phyloP scores from a whole-genome alignment of 768 basidiomycete genomes.

The Erythrobasidium yunnanense region DNA sequence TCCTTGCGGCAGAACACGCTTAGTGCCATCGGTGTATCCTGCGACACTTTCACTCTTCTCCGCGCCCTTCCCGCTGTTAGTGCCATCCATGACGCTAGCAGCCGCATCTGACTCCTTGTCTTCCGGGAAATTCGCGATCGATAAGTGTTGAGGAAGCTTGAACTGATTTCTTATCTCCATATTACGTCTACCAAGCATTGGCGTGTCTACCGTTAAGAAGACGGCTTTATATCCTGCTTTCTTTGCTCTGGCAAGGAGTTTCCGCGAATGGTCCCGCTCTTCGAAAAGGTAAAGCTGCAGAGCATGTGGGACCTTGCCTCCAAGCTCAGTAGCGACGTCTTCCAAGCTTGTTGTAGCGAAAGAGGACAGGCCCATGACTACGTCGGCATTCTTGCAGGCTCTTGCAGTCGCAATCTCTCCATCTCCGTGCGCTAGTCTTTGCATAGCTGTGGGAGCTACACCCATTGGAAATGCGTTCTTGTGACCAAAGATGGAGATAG shows the following conservation, averaged over 20 bases:
- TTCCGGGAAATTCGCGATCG: slow-evolving; percentile 1
- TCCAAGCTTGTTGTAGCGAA: slow-evolving; percentile 20
- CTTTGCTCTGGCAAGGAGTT: slow-evolving; percentile 18
- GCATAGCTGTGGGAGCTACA: slow-evolving; percentile 28
- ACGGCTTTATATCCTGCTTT: slow-evolving; percentile 37
- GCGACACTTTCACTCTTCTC: neutral
- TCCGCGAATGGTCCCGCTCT: slow-evolving; percentile 25
- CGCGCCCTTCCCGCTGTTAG: slow-evolving; percentile 10
- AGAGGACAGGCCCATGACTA: slow-evolving; percentile 25
- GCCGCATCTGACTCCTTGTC: slow-evolving; percentile 11
- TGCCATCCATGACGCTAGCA: slow-evolving; percentile 23
- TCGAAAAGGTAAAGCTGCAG: slow-evolving; percentile 33
- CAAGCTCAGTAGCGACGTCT: slow-evolving; percentile 23
- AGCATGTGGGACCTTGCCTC: neutral
- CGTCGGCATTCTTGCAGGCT: slow-evolving; percentile 5
- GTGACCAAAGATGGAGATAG: slow-evolving; percentile 11
- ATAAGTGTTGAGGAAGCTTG: slow-evolving; percentile 17
- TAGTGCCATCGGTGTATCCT: slow-evolving; percentile 19
- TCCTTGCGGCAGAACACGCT: slow-evolving; percentile 15
- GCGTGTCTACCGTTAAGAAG: slow-evolving; percentile 43
- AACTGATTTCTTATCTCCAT: slow-evolving; percentile 31
- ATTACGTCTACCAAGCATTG: slow-evolving; percentile 37
- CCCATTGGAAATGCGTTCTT: slow-evolving; percentile 26
- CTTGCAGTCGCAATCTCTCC: slow-evolving; percentile 23
- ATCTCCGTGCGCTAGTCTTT: slow-evolving; percentile 23